Base-by-base conservation (phyloP, 2,329 filamentous ascomycete genomes). In the Paracoccidioides lutzii region DNA sequence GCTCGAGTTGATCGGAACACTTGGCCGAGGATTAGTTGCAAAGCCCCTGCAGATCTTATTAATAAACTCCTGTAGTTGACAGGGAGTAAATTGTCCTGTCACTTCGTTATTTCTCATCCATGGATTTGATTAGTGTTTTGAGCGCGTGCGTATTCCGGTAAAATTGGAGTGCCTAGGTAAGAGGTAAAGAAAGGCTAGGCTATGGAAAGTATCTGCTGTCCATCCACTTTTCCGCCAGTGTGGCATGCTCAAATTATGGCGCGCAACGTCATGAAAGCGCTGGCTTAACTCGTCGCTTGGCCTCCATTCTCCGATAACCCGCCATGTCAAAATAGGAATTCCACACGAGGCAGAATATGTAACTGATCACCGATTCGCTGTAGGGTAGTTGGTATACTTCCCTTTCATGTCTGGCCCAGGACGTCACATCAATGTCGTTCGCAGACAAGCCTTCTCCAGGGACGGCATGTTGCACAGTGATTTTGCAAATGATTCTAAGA, bases 401-500 rank as follows among this genome's bases (percentile, higher is more conserved):
- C 38, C 30, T 40, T 55, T 7, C 14, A 50, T 22, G 14, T 43
- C 33, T 5, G 35, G 7, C 10, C 37, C 38, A 22, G 52, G 52
- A 5, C 15, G 50, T 30, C 33, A 55, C 7, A 3, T 38, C 38
- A 58, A 37, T 3, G 12, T 14, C 12, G 56, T 55, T 43, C 48
- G 53, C 38, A 55, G 45, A 3, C 48, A 28, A 37, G 35, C 53
- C 3, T 38, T 22, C 35, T 56, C 49, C 6, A 55, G 42, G n/a
- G 28, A 45, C 22, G 54, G 56, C 56, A 58, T 58, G 7, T 55
- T 55, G 15, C 46, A 32, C 50, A 58, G 32, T 41, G 56, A 53
- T 37, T 50, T 58, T 22, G 53, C 56, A 54, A 55, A 58, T 14
- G 53, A 41, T 12, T 55, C 44, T 30, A 58, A 40, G 7, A 58